These are phyloP conservation scores for Jacaranda mimosifolia DNA, from an alignment of 257 asterid genomes.

Conservation along the genomic window DNA sequence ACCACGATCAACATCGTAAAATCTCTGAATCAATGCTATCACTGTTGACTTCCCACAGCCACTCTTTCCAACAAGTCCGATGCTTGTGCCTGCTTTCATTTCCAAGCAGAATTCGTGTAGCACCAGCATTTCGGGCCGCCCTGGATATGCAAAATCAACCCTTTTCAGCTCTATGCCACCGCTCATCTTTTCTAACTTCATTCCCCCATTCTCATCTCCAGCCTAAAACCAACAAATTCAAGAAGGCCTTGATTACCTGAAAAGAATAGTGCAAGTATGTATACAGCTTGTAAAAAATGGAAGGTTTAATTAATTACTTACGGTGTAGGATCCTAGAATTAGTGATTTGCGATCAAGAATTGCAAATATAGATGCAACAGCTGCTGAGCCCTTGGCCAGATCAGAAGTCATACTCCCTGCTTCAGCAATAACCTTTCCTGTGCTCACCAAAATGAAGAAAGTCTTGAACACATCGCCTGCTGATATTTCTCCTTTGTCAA, in stretches of 20 bases:
- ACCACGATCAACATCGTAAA: constrained; percentile 71
- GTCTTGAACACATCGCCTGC: constrained; percentile 84
- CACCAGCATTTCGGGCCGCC: constrained; percentile 57
- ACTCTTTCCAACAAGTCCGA: constrained; percentile 82
- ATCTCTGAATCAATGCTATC: constrained; percentile 73
- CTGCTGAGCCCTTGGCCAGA: constrained; percentile 85
- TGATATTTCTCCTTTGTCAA: constrained; percentile 69
- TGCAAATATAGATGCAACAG: constrained; percentile 70
- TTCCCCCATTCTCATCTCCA: constrained; percentile 43
- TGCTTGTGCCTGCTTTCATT: constrained; percentile 74
- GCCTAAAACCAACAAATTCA: constrained; percentile 40
- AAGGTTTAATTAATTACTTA: constrained; percentile 40
- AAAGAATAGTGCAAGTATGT: background rate
- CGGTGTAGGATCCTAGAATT: constrained; percentile 53
- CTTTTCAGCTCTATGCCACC: constrained; percentile 72
- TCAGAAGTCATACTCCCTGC: constrained; percentile 98
- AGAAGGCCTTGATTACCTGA: background rate
- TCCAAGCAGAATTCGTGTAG: constrained; percentile 66
- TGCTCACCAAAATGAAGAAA: constrained; percentile 77
- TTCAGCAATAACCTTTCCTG: constrained; percentile 88
- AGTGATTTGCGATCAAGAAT: constrained; percentile 74
- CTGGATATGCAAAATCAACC: constrained; percentile 76
- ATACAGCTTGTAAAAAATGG: background rate
- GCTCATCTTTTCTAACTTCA: constrained; percentile 50
- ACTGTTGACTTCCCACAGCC: constrained; percentile 93